Percentiles rank a stretch among this genome's conserved stretches.
Conservation (phyloP, 208 protist genomes). For the Angomonas ambiguus region DNA sequence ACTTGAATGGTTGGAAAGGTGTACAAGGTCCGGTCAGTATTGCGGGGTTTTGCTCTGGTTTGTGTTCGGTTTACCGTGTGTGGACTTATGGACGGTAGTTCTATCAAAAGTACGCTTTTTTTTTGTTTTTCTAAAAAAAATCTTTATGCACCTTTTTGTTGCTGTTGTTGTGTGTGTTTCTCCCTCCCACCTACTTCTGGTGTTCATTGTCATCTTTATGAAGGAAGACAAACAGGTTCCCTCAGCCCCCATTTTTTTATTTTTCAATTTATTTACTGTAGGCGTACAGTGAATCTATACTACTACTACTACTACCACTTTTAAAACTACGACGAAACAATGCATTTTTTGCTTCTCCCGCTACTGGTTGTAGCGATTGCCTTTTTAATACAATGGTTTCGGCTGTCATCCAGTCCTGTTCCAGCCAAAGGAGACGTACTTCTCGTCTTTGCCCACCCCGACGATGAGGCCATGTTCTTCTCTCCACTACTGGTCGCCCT, state of each 20-base stretch:
- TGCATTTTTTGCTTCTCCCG: constrained; percentile 2
- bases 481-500: constrained; percentile 62
- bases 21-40: constrained; percentile 64
- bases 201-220: constrained; percentile 3
- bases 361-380: constrained; percentile 16
- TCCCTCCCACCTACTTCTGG: not conserved
- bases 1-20: constrained; percentile 50
- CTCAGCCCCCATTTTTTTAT: no score
- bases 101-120: constrained; percentile 5
- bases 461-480: constrained; percentile 93
- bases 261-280: not conserved
- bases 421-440: constrained; percentile 73
- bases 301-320: not conserved
- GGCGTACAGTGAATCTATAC: no score
- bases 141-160: no score
- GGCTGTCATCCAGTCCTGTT: constrained; percentile 2
- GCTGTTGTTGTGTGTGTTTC: constrained; percentile 1
- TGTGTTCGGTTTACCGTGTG: constrained; percentile 87
- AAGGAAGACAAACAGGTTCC: no score
- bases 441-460: constrained; percentile 89
- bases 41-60: constrained; percentile 74
- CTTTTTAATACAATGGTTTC: constrained; percentile 48
- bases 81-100: constrained; percentile 86
- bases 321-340: no score
- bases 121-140: not conserved